Base-by-base conservation (phyloP, 2,329 filamentous ascomycete genomes). In the Emmonsia crescens region DNA sequence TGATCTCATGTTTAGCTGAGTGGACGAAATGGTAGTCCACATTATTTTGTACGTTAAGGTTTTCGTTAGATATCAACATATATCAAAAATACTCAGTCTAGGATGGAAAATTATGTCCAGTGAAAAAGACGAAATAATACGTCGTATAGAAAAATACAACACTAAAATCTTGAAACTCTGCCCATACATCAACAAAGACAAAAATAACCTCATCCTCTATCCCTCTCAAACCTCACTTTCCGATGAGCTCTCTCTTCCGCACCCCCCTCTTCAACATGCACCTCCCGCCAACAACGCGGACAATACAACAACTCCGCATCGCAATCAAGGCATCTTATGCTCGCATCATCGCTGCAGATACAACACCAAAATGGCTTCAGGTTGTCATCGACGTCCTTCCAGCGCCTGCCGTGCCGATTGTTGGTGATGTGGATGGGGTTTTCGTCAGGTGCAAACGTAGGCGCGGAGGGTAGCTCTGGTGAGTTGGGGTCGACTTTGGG, bases 301-400 rank as follows among this genome's bases (percentile, higher is more conserved):
- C 91, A 96, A 71, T 93, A 95, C 48, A 90, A 77, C 46, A 62
- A 61, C 65, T 92, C 82, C 1, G 77, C 78, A 59, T 85, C 84
- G 68, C 91, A 96, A 2, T 87, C 89, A 0, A 85, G 70, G 70
- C 91, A 96, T 62, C 81, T 80, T 33, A 94, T 75, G 2, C 84
- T 85, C 0, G 87, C 89, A 69, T 94, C 88, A 62, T 91, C 89
- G 55, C 88, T 84, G 71, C 91, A 96, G 10, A 94, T 91, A 38
- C 86, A 83, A 72, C 91, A 95, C 89, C 89, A 95, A n/a, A 60
- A 61, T 0, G 81, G 84, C 49, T 87, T 85, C 64, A 87, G n/a
- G 80, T 67, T 93, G 89, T 40, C 87, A 86, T 44, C 74, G 57
- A 57, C 68, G 77, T 6, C 72, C 70, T 54, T 71, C 71, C 0